A percentile compares a stretch with the other conserved stretches of the same genome.
Conservation (phyloP, 805 yeast species). For the Huiozyma sinensis region DNA sequence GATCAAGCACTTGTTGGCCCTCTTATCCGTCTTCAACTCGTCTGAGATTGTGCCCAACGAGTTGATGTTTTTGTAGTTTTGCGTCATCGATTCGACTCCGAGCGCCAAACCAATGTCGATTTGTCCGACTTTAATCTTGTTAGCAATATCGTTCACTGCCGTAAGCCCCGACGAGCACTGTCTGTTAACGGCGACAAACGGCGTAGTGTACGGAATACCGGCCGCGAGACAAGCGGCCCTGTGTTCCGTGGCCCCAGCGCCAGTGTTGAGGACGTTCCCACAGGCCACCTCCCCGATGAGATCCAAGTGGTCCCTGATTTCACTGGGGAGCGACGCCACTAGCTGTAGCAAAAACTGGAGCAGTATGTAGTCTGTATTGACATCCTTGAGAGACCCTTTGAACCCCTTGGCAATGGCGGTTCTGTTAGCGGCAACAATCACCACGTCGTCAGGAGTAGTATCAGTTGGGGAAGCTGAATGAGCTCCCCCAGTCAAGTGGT, state of each 20-base stretch:
- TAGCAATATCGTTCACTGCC: conserved; percentile 83
- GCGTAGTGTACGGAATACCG: conserved; percentile 72
- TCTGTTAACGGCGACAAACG: conserved; percentile 79
- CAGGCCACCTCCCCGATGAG: conserved; percentile 75
- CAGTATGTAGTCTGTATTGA: conserved; percentile 70
- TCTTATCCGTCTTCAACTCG: conserved; percentile 32
- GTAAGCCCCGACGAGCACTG: conserved; percentile 93
- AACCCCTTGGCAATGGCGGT: conserved; percentile 86
- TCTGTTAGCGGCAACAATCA: conserved; percentile 80
- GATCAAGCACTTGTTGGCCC: conserved; percentile 65
- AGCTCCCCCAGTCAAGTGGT: conserved; percentile 15
- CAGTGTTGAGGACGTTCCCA: conserved; percentile 86
- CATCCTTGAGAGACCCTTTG: conserved; percentile 75
- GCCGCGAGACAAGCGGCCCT: conserved; percentile 87
- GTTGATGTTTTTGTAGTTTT: conserved; percentile 64
- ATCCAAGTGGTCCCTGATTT: conserved; percentile 37
- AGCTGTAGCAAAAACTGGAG: conserved; percentile 53
- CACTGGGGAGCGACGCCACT: conserved; percentile 37
- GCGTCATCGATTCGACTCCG: conserved; percentile 94
- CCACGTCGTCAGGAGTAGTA: conserved; percentile 71
- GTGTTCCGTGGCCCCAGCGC: conserved; percentile 93
- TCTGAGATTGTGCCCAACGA: conserved; percentile 55
- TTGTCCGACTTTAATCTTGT: conserved; percentile 78
- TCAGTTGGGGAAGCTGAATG: not conserved
- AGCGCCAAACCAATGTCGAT: conserved; percentile 84